Evolutionary conservation across 2,329 filamentous ascomycete genomes (phyloP).

Genomic region (Aspergillus eucalypticola): DNA sequence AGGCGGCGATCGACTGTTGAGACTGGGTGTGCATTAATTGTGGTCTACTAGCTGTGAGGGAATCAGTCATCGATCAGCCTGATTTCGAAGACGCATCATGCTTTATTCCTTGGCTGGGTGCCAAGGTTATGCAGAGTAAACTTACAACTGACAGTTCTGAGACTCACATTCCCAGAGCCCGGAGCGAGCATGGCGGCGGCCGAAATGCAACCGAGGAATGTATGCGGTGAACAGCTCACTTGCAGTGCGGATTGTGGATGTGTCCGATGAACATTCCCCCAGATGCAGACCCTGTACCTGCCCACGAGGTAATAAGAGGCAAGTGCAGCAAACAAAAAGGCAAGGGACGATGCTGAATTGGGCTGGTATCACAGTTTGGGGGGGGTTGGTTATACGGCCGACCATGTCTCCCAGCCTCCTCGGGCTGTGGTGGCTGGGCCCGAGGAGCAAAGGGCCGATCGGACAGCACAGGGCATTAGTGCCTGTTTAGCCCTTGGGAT

Average conservation of each 20-base stretch:
- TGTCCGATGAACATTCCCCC: conserved; percentile 20
- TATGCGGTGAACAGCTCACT: conserved; percentile 19
- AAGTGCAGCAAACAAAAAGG: background rate
- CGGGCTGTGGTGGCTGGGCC: background rate
- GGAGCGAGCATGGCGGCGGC: conserved; percentile 30
- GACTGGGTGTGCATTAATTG: conserved; percentile 46
- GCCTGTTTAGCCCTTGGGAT: background rate
- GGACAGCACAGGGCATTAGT: conserved; percentile 1
- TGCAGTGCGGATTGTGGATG: conserved; percentile 13
- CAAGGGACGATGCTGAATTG: conserved; percentile 16
- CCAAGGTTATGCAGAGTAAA: conserved; percentile 5
- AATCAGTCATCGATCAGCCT: conserved; percentile 6
- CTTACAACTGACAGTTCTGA: conserved; percentile 45
- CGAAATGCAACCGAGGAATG: conserved; percentile 22
- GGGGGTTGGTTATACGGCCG: conserved; percentile 7
- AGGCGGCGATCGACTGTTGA: conserved; percentile 50
- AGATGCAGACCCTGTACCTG: conserved; percentile 10
- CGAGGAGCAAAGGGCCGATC: conserved; percentile 1
- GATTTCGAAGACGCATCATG: background rate
- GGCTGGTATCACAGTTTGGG: conserved; percentile 10
- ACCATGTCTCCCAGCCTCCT: conserved; percentile 18
- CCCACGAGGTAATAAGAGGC: conserved; percentile 8
- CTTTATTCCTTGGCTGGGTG: background rate
- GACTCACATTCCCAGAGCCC: conserved; percentile 27
- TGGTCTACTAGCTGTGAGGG: conserved; percentile 43